These are phyloP conservation scores for Phaeoacremonium minimum DNA, from an alignment of 2,329 filamentous ascomycete species.

Conservation along the genomic window DNA sequence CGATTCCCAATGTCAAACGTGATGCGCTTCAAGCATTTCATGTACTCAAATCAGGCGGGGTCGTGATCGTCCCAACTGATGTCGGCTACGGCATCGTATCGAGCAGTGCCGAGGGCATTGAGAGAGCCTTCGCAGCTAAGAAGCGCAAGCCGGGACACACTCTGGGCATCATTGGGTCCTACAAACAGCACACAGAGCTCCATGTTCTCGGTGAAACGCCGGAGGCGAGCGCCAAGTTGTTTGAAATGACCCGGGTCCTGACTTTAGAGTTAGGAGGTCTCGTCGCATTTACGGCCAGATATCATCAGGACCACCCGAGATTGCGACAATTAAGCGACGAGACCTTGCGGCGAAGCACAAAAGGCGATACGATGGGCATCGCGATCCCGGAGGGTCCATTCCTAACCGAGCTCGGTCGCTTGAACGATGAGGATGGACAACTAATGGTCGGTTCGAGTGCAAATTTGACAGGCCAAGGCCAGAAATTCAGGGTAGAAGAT, in stretches of 20 bases:
- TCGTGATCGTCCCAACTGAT: constrained; percentile 16
- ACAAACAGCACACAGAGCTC: constrained; percentile 11
- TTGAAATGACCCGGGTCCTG: constrained; percentile 13
- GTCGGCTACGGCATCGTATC: constrained; percentile 18
- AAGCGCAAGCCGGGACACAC: constrained; percentile 12
- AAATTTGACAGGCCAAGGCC: constrained; percentile 22
- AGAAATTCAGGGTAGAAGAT: constrained; percentile 19
- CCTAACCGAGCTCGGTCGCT: constrained; percentile 17
- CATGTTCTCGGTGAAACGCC: constrained; percentile 9
- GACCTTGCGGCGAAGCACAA: constrained; percentile 10
- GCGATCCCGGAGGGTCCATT: constrained; percentile 19
- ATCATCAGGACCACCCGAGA: constrained; percentile 14
- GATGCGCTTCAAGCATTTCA: constrained; percentile 7
- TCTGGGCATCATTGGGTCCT: constrained; percentile 15
- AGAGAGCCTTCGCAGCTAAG: constrained; percentile 16
- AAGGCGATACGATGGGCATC: constrained; percentile 19
- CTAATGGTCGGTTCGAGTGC: constrained; percentile 22
- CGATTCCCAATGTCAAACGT: constrained; percentile 2
- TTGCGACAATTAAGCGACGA: constrained; percentile 12
- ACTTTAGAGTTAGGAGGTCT: constrained; percentile 11
- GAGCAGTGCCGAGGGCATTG: constrained; percentile 8
- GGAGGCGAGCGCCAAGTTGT: too few relatives aligned
- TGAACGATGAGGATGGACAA: constrained; percentile 14
- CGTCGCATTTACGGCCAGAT: constrained; percentile 10
- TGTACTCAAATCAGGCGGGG: constrained; percentile 12